phyloP scores from a whole-genome alignment of 257 asterid species.

The Solanum appendiculatum region DNA sequence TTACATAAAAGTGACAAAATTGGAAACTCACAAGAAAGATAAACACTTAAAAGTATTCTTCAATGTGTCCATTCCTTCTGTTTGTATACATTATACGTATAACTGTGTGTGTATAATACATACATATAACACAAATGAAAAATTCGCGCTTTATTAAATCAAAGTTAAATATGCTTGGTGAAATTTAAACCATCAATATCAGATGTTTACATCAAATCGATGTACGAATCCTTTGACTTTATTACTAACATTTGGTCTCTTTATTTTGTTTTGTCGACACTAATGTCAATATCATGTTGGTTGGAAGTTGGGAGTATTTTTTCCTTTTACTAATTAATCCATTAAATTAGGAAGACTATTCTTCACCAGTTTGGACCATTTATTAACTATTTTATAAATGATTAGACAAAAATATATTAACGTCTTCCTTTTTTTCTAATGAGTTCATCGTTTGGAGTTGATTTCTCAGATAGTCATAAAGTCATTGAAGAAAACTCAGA shows the following conservation, averaged over 20 bases:
- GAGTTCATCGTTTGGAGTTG: accelerated
- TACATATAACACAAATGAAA: background rate
- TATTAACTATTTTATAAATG: background rate
- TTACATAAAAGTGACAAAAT: background rate
- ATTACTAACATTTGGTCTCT: background rate
- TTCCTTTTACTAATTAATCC: background rate
- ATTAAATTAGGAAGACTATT: background rate
- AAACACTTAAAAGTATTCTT: background rate
- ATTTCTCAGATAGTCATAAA: background rate
- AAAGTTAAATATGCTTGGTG: too few species aligned
- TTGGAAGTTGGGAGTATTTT: background rate
- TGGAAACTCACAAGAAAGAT: background rate
- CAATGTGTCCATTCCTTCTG: background rate
- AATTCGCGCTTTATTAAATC: background rate
- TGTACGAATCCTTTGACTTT: background rate
- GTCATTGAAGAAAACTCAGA: too few species aligned
- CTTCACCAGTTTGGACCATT: background rate
- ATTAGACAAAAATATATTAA: background rate
- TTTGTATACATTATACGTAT: background rate
- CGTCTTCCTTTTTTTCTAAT: accelerated
- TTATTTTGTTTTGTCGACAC: background rate
- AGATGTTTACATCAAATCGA: background rate
- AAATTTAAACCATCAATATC: background rate
- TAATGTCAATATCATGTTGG: background rate
- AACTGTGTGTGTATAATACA: background rate